Conservation (phyloP, 768 basidiomycete genomes). For the Naganishia antarctica region DNA sequence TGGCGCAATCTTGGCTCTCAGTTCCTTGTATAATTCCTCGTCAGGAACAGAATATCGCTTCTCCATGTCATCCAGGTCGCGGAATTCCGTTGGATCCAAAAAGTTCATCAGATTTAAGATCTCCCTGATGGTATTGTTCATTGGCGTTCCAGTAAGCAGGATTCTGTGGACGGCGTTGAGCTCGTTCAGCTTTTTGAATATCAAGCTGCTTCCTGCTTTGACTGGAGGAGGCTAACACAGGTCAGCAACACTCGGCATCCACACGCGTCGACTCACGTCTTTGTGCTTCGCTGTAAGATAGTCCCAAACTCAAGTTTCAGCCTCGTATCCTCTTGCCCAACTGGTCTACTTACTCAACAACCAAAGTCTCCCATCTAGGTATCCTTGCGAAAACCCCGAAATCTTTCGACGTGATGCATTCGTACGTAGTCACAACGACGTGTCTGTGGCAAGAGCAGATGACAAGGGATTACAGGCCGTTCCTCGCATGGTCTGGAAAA, state of each 20-base stretch:
- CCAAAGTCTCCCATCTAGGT: constrained; percentile 87
- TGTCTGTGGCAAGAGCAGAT: constrained; percentile 58
- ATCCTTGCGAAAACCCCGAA: constrained; percentile 66
- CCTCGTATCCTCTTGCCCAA: not conserved
- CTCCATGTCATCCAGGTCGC: constrained; percentile 67
- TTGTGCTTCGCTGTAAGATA: constrained; percentile 63
- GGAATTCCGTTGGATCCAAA: constrained; percentile 61
- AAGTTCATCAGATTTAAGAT: constrained; percentile 97
- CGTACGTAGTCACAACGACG: constrained; percentile 89
- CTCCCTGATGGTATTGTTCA: constrained; percentile 96
- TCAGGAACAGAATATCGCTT: constrained; percentile 70
- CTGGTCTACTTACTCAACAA: constrained; percentile 59
- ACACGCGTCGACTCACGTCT: constrained; percentile 58
- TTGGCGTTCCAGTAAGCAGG: constrained; percentile 89
- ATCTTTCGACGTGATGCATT: constrained; percentile 70
- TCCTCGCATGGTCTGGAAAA: not conserved
- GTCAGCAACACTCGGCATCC: constrained; percentile 12
- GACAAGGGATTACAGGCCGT: not conserved
- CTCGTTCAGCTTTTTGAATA: constrained; percentile 77
- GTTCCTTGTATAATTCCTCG: constrained; percentile 65
- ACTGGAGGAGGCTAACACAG: constrained; percentile 54
- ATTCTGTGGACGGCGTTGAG: constrained; percentile 72
- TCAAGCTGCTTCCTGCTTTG: constrained; percentile 71
- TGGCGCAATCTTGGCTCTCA: constrained; percentile 70
- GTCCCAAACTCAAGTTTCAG: too few species aligned